Evolutionary conservation across 1,139 yeast genomes (phyloP).

Genomic region (Lodderomyces margitis): DNA sequence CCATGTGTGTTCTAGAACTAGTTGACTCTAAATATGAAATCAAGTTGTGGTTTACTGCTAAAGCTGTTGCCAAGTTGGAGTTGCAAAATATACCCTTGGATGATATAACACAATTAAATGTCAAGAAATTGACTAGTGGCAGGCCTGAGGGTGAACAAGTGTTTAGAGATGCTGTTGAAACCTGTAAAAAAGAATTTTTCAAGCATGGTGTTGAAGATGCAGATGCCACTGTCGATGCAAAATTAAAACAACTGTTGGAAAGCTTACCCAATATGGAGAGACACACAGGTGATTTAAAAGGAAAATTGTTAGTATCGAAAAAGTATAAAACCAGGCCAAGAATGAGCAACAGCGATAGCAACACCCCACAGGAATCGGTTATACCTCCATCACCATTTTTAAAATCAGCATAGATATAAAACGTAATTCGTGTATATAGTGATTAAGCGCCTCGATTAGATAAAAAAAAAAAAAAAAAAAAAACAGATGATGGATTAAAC

Average conservation of each 20-base stretch:
- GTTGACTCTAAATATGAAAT: slow-evolving; percentile 76
- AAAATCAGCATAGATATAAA: slow-evolving; percentile 7
- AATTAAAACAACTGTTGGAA: slow-evolving; percentile 28
- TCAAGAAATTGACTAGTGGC: slow-evolving; percentile 46
- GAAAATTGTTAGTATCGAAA: slow-evolving; percentile 33
- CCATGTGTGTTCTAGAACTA: slow-evolving; percentile 83
- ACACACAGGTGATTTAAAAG: slow-evolving; percentile 26
- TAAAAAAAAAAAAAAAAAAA: neutral
- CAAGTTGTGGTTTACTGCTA: slow-evolving; percentile 74
- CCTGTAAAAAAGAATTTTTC: slow-evolving; percentile 60
- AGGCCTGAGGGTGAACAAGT: slow-evolving; percentile 50
- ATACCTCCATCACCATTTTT: slow-evolving; percentile 42
- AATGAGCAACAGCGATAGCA: slow-evolving; percentile 9
- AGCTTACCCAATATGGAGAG: slow-evolving; percentile 29
- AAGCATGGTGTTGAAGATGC: slow-evolving; percentile 24
- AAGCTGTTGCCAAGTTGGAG: slow-evolving; percentile 76
- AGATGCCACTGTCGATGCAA: slow-evolving; percentile 17
- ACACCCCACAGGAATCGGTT: slow-evolving; percentile 12
- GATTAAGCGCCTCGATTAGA: neutral
- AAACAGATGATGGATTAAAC: neutral
- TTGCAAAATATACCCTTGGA: slow-evolving; percentile 64
- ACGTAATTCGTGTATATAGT: slow-evolving; percentile 3
- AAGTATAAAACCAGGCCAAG: slow-evolving; percentile 37
- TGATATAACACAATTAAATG: slow-evolving; percentile 56
- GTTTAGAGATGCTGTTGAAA: slow-evolving; percentile 64